Percentiles rank a stretch among this genome's conserved stretches.
phyloP scores from a whole-genome alignment of 352 stramenopile species.

The Pythium biforme region DNA sequence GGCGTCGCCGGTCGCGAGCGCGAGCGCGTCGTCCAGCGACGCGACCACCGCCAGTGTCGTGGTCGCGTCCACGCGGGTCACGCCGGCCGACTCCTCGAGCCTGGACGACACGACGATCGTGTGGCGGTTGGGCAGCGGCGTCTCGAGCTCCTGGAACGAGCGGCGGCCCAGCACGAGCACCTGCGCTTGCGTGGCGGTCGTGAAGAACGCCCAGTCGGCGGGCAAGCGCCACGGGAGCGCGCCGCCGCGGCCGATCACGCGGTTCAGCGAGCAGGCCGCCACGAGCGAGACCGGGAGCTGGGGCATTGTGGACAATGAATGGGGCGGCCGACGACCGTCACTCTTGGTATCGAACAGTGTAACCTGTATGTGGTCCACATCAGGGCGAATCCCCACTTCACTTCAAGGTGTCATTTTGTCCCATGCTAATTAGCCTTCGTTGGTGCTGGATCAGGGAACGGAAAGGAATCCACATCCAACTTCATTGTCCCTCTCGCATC shows the following conservation, averaged over 20 bases:
- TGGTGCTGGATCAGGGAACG: too few relatives aligned
- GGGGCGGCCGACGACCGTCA: not conserved
- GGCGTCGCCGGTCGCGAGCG: slow-evolving; percentile 30
- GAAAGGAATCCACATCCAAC: too few relatives aligned
- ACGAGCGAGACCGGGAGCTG: slow-evolving; percentile 51
- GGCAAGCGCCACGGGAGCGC: slow-evolving; percentile 60
- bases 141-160: slow-evolving; percentile 41
- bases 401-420: too few relatives aligned
- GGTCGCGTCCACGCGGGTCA: not conserved
- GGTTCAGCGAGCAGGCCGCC: slow-evolving; percentile 65
- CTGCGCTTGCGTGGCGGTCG: slow-evolving; percentile 43
- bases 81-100: slow-evolving; percentile 28
- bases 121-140: slow-evolving; percentile 44
- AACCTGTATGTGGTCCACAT: too few relatives aligned
- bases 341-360: too few relatives aligned
- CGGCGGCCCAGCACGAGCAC: slow-evolving; percentile 62
- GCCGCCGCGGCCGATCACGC: slow-evolving; percentile 55
- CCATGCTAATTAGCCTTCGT: too few relatives aligned
- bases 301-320: not conserved
- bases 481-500: too few relatives aligned
- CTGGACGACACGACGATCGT: slow-evolving; percentile 54
- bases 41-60: slow-evolving; percentile 31
- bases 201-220: slow-evolving; percentile 74
- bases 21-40: slow-evolving; percentile 46
- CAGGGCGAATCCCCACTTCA: too few relatives aligned